These are phyloP conservation scores for Fraxinus quadrangulata DNA, from an alignment of 257 asterid genomes.

Conservation along the genomic window DNA sequence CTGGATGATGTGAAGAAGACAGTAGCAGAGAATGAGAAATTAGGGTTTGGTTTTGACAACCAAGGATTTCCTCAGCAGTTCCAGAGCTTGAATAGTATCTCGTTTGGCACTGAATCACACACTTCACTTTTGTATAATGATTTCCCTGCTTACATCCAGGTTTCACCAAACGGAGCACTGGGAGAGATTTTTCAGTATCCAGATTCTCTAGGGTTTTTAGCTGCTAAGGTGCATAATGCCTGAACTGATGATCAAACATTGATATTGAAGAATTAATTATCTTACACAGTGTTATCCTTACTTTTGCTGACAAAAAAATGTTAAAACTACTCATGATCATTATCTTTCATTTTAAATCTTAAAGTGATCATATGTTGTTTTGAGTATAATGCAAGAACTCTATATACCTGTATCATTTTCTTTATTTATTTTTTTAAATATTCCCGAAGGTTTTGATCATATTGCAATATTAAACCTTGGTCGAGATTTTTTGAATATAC, in stretches of 20 bases:
- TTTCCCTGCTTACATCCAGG: constrained; percentile 17
- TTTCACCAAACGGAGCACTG: constrained; percentile 21
- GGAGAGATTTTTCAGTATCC: constrained; percentile 32
- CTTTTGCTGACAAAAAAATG: too few species aligned
- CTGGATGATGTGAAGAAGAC: constrained; percentile 10
- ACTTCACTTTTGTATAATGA: constrained; percentile 26
- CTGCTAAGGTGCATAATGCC: constrained; percentile 40
- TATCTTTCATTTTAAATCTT: too few species aligned
- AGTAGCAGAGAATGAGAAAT: constrained; percentile 2
- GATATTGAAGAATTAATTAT: neutral
- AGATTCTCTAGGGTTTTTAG: constrained; percentile 34
- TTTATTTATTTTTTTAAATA: too few species aligned
- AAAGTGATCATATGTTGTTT: neutral
- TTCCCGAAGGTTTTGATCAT: too few species aligned
- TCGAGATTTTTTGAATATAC: too few species aligned
- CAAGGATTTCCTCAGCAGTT: constrained; percentile 25
- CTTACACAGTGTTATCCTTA: neutral
- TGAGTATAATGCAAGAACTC: too few species aligned
- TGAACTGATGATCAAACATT: neutral
- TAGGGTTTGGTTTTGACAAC: constrained; percentile 23
- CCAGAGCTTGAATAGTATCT: constrained; percentile 20
- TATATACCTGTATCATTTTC: too few species aligned
- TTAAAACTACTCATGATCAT: neutral
- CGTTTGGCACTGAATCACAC: constrained; percentile 24
- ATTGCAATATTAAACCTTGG: too few species aligned